Percentiles rank a stretch among this genome's conserved stretches.
These are phyloP conservation scores for Fistulifera solaris DNA, from an alignment of 108 stramenopile genomes.

Conservation along the genomic window DNA sequence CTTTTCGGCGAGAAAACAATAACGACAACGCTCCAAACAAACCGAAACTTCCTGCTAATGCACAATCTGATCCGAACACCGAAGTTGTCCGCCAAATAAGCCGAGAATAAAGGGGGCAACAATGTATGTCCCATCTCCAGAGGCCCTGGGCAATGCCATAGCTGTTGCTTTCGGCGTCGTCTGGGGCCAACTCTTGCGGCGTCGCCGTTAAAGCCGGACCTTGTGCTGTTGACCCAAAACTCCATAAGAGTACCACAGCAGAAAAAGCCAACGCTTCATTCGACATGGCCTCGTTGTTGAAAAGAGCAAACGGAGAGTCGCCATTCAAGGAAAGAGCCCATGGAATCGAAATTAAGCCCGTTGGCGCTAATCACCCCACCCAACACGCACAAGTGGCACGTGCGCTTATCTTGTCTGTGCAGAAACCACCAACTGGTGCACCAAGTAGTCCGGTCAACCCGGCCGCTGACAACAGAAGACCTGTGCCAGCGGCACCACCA, in stretches of 20 bases:
- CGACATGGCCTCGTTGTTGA: background rate
- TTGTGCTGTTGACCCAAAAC: conserved; percentile 50
- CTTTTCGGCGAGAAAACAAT: background rate
- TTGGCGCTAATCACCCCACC: conserved; percentile 34
- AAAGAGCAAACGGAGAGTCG: background rate
- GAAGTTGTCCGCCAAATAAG: conserved; percentile 5
- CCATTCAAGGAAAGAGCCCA: conserved; percentile 20
- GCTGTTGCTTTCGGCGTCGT: conserved; percentile 47
- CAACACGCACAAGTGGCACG: conserved; percentile 27
- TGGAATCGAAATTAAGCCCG: conserved; percentile 35
- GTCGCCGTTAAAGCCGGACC: conserved; percentile 52
- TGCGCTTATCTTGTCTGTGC: conserved; percentile 38
- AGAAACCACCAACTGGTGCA: conserved; percentile 46
- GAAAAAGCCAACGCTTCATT: conserved; percentile 21
- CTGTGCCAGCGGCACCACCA: conserved; percentile 58
- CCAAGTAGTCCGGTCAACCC: conserved; percentile 59
- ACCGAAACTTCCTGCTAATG: conserved; percentile 19
- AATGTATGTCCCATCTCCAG: conserved; percentile 67
- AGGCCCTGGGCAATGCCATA: conserved; percentile 53
- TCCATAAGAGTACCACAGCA: conserved; percentile 45
- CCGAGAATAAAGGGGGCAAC: conserved; percentile 63
- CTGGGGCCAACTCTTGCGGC: conserved; percentile 51
- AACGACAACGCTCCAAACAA: conserved; percentile 18
- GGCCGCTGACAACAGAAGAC: conserved; percentile 51
- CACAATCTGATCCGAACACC: conserved; percentile 23